Evolutionary conservation across 2,329 filamentous ascomycete species (phyloP).

Genomic region (Pseudocercospora pini-densiflorae): DNA sequence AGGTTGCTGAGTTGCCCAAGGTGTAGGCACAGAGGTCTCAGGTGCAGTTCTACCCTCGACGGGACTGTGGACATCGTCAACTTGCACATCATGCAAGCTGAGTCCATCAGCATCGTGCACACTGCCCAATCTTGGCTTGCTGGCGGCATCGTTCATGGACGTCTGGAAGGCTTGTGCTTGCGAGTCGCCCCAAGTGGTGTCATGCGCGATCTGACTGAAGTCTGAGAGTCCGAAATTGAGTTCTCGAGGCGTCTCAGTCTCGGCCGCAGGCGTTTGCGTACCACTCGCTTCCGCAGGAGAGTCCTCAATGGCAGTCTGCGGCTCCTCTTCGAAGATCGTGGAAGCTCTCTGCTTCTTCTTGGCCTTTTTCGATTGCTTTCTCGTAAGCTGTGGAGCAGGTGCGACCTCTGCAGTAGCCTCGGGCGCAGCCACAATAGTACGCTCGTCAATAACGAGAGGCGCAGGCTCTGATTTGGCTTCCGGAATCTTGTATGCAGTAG

Average conservation of each 20-base stretch:
- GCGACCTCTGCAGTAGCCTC: conserved; percentile 13
- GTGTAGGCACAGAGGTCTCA: background rate
- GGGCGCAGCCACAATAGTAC: conserved; percentile 18
- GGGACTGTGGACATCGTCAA: conserved; percentile 1
- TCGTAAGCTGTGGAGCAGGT: conserved; percentile 25
- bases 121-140: background rate
- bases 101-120: background rate
- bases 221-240: conserved; percentile 24
- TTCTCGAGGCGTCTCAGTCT: background rate
- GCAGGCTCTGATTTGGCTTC: conserved; percentile 22
- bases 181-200: conserved; percentile 24
- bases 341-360: conserved; percentile 32
- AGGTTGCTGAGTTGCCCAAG: background rate
- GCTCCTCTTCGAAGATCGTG: conserved; percentile 26
- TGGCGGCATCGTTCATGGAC: conserved; percentile 18
- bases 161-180: conserved; percentile 28
- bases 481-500: conserved; percentile 21
- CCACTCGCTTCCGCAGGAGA: background rate
- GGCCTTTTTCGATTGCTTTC: conserved; percentile 37
- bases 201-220: conserved; percentile 24
- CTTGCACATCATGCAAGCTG: background rate
- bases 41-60: background rate
- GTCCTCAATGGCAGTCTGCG: conserved; percentile 5
- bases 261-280: background rate
- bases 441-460: conserved; percentile 26